These are phyloP conservation scores for Naematelia aurantialba DNA, from an alignment of 768 basidiomycete genomes.

Conservation along the genomic window DNA sequence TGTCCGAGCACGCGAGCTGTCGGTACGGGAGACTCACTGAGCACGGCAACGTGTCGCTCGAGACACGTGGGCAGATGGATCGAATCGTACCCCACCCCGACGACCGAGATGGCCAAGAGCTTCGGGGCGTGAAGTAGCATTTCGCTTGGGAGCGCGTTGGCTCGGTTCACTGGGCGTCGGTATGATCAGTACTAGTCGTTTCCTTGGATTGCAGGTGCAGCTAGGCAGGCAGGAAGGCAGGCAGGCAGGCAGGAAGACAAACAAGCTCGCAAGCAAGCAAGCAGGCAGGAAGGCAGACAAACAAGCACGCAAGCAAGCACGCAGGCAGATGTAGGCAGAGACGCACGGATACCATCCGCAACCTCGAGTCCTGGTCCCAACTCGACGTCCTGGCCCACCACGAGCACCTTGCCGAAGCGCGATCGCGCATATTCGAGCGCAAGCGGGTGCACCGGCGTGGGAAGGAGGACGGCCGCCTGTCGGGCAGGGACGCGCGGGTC, in stretches of 20 bases:
- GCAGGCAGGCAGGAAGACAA: background rate
- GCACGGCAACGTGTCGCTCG: slow-evolving; percentile 14
- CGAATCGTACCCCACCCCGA: slow-evolving; percentile 30
- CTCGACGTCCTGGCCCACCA: background rate
- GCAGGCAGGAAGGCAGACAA: no score
- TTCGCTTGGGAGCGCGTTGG: slow-evolving; percentile 14
- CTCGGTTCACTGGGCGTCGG: slow-evolving; percentile 27
- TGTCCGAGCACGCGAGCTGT: no score
- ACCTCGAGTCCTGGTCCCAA: background rate
- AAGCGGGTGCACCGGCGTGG: slow-evolving; percentile 19
- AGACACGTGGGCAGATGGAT: slow-evolving; percentile 23
- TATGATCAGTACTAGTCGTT: no score
- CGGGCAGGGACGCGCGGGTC: background rate
- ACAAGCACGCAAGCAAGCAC: no score
- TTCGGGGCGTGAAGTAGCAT: slow-evolving; percentile 12
- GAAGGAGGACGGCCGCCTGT: slow-evolving; percentile 25
- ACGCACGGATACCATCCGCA: slow-evolving; percentile 31
- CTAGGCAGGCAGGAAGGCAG: background rate
- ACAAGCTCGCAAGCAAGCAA: no score
- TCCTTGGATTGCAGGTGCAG: background rate
- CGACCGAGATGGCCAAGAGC: slow-evolving; percentile 20
- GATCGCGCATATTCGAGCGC: slow-evolving; percentile 20
- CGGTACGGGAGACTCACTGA: slow-evolving; percentile 9
- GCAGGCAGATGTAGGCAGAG: background rate
- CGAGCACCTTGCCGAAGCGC: slow-evolving; percentile 21